These are phyloP conservation scores for Tuber aestivum DNA, from an alignment of 495 filamentous ascomycete species.

Conservation along the genomic window DNA sequence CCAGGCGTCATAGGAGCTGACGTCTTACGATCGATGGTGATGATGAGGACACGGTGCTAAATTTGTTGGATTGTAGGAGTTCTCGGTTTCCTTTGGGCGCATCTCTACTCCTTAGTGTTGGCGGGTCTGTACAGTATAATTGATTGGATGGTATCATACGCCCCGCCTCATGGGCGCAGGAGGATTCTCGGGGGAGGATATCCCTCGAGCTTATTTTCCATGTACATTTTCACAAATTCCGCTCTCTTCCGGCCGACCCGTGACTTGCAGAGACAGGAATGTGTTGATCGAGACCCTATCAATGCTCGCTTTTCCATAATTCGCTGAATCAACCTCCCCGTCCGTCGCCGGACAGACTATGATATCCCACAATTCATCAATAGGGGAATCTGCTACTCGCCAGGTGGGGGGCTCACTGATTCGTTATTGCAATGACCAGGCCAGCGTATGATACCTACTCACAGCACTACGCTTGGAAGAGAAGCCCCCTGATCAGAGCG, in stretches of 20 bases:
- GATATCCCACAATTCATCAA: too few relatives aligned
- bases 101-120: not conserved
- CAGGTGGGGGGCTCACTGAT: too few relatives aligned
- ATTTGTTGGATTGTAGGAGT: not conserved
- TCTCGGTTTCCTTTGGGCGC: not conserved
- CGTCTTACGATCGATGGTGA: not conserved
- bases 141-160: too few relatives aligned
- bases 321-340: not conserved
- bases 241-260: not conserved
- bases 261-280: too few relatives aligned
- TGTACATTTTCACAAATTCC: not conserved
- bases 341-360: too few relatives aligned
- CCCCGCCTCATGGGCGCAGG: too few relatives aligned
- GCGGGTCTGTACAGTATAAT: not conserved
- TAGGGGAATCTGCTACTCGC: too few relatives aligned
- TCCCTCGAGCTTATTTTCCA: not conserved
- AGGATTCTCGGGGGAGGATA: not conserved
- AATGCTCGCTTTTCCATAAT: not conserved
- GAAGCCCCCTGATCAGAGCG: too few relatives aligned
- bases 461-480: too few relatives aligned
- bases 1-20: not conserved
- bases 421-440: too few relatives aligned
- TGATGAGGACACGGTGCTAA: not conserved
- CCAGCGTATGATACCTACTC: too few relatives aligned
- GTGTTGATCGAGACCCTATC: not conserved